Evolutionary conservation across 371 early-diverging fungal genomes (phyloP), one percentile per base, ranked within the genome.

Genomic region (Actinomortierella ambigua): DNA sequence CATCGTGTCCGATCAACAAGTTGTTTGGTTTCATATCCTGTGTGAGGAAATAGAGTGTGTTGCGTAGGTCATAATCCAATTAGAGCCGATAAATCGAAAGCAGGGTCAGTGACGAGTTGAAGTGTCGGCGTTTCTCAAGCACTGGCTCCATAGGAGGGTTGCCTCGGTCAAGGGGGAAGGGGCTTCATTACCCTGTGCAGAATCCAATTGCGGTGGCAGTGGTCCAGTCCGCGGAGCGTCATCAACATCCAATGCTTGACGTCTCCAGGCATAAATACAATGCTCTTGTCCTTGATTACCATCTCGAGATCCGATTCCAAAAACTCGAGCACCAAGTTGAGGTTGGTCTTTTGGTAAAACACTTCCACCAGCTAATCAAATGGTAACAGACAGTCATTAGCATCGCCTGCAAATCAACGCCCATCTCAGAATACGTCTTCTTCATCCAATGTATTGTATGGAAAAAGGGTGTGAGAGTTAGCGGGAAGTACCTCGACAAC

Each of bases 21-120:
- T 99, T 99, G 83, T 98, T 98, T 44, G 99, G 99, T 79, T 99
- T 99, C 87, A 99, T 87, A 91, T 99, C 99, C 89, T 89, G 56
- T 29, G 24, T 40, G 14, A 15, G 49, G 20, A 8, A 28, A 17
- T 29, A 50, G 43, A 23, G 5, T 18, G 15, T 2, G 6, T 7
- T 26, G 14, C 54, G 24, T 24, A 48, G n/a, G 6, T 55, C 17
- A 4, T 42, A 17, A 26, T n/a, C 23, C n/a, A 54, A 46, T 11
- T 18, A 43, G 13, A 59, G 5, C 26, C 9, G 20, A 47, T 24
- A 29, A 29, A 4, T 56, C 26, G 7, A 6, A 17, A 22, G 17
- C n/a, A 48, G 49, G 11, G 34, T 34, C 11, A 34, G 11, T 34
- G 11, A 34, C 34, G 4, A 6, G 34, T 34, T 34, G 11, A 11